These are phyloP conservation scores for Cordyceps militaris DNA, from an alignment of 2,329 filamentous ascomycete genomes.

Conservation along the genomic window DNA sequence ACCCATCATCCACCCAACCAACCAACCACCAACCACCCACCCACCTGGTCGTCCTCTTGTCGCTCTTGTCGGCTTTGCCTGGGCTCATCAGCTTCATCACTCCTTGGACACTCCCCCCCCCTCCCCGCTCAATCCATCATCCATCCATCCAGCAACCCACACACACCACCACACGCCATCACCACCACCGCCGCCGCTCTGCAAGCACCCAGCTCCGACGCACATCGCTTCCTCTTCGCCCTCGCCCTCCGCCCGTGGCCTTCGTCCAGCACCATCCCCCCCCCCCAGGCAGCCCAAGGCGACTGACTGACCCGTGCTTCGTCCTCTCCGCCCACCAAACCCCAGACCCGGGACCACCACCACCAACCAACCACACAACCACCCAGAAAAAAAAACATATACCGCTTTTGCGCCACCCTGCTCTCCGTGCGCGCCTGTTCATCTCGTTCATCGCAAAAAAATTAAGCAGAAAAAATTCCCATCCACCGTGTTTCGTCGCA, in stretches of 20 bases:
- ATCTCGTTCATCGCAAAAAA: neutral
- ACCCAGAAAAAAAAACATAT: constrained; percentile 1
- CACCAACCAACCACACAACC: neutral
- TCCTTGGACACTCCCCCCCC: neutral
- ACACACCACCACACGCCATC: neutral
- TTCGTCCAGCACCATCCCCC: neutral
- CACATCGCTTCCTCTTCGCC: neutral
- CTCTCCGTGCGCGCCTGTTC: constrained; percentile 1
- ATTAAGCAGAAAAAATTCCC: neutral
- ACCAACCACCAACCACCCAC: neutral
- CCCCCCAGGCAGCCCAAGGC: neutral
- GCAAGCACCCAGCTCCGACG: neutral
- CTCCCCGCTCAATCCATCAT: neutral
- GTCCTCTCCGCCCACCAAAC: neutral
- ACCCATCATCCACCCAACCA: neutral
- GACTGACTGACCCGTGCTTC: neutral
- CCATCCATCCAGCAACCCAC: neutral
- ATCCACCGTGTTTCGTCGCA: neutral
- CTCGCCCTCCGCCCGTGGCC: neutral
- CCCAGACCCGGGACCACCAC: neutral
- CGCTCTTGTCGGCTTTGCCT: neutral
- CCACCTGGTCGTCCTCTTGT: neutral
- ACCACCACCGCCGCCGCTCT: neutral
- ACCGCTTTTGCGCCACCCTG: constrained; percentile 11
- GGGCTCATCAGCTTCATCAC: neutral